phyloP scores from a whole-genome alignment of 768 basidiomycete species.

The Lentinus brumalis region DNA sequence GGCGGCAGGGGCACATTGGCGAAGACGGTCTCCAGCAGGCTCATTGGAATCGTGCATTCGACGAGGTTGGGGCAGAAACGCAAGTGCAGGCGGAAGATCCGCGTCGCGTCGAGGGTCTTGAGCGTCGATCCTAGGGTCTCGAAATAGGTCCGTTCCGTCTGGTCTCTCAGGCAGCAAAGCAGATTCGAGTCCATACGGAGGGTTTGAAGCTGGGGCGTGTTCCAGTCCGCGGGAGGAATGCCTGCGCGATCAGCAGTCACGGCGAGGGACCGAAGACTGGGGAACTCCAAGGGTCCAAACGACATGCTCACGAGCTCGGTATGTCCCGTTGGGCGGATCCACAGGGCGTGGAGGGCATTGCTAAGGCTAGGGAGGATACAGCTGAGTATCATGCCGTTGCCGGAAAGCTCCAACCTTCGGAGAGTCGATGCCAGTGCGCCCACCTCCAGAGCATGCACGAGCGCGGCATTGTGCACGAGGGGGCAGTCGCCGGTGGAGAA shows the following conservation, averaged over 20 bases:
- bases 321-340: slow-evolving; percentile 7
- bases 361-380: slow-evolving; percentile 3
- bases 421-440: not conserved
- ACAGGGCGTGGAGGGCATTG: slow-evolving; percentile 12
- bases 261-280: too few species aligned
- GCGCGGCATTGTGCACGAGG: slow-evolving; percentile 3
- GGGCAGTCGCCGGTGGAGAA: slow-evolving; percentile 11
- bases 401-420: slow-evolving; percentile 15
- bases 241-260: too few species aligned
- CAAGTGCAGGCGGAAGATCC: not conserved
- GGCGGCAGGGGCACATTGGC: not conserved
- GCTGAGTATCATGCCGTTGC: slow-evolving; percentile 1
- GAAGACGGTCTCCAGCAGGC: not conserved
- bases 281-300: not conserved
- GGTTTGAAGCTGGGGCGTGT: not conserved
- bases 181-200: too few species aligned
- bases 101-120: not conserved
- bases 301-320: not conserved
- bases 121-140: slow-evolving; percentile 1
- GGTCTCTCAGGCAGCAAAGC: not conserved
- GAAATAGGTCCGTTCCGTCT: not conserved
- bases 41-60: slow-evolving; percentile 9
- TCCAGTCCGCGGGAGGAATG: not conserved
- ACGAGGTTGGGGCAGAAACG: slow-evolving; percentile 5
- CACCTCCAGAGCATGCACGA: not conserved